Conservation (phyloP, 805 yeast species). For the Clavispora asparagi region DNA sequence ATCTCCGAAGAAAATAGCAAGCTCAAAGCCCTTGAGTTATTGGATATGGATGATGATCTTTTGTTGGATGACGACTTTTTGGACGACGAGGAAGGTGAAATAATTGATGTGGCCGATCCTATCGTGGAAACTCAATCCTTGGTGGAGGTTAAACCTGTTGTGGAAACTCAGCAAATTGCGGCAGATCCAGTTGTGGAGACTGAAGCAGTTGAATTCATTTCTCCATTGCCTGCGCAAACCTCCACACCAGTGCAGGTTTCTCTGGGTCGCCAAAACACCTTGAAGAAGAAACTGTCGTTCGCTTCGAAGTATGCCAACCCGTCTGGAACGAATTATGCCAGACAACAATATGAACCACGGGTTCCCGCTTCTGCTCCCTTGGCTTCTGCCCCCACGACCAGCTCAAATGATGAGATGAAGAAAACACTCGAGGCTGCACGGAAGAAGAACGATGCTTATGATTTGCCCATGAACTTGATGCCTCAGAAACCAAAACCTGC, state of each 20-base stretch:
- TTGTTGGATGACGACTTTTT: slow-evolving; percentile 34
- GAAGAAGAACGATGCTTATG: slow-evolving; percentile 71
- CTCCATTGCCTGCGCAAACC: not conserved
- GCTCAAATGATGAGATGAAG: not conserved
- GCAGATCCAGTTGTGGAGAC: too few relatives aligned
- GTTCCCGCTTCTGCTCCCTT: not conserved
- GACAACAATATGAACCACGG: slow-evolving; percentile 1
- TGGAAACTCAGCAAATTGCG: not conserved
- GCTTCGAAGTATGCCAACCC: slow-evolving; percentile 1
- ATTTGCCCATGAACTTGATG: slow-evolving; percentile 56
- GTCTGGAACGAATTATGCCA: slow-evolving; percentile 1
- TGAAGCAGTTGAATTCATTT: not conserved
- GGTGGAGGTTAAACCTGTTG: not conserved
- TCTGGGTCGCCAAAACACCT: slow-evolving; percentile 2
- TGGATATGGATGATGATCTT: slow-evolving; percentile 28
- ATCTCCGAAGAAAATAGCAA: not conserved
- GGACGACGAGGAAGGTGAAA: slow-evolving; percentile 19
- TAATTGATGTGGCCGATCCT: too few relatives aligned
- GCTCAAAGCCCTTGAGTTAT: slow-evolving; percentile 10
- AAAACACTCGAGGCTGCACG: slow-evolving; percentile 41
- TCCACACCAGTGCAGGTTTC: not conserved
- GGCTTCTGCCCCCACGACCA: slow-evolving; percentile 1
- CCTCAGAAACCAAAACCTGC: slow-evolving; percentile 32
- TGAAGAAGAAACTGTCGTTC: slow-evolving; percentile 1
- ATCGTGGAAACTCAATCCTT: not conserved